phyloP scores from a whole-genome alignment of 805 yeast genomes.

The Spathaspora girioi region DNA sequence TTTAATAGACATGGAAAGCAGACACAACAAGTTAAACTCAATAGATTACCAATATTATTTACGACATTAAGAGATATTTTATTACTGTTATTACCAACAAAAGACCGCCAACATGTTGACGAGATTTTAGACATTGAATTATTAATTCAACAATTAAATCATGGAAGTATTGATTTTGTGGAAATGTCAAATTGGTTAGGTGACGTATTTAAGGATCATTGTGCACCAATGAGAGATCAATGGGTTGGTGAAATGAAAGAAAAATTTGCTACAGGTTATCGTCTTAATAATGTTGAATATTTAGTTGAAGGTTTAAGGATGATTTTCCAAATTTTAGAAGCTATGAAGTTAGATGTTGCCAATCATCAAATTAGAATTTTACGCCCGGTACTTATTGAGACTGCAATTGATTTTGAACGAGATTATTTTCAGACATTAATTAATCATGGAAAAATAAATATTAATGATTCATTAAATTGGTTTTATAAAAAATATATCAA shows the following conservation, averaged over 20 bases:
- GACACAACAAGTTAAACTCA: conserved; percentile 19
- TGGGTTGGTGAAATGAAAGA: conserved; percentile 82
- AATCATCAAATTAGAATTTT: conserved; percentile 87
- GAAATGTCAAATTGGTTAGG: conserved; percentile 73
- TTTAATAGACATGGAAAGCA: conserved; percentile 9
- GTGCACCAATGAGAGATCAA: conserved; percentile 93
- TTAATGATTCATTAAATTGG: conserved; percentile 66
- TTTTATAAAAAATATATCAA: conserved; percentile 38
- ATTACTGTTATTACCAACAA: conserved; percentile 69
- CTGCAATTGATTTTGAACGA: conserved; percentile 84
- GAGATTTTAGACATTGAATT: conserved; percentile 76
- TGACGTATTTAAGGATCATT: conserved; percentile 75
- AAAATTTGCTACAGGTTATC: conserved; percentile 50
- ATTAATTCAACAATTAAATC: conserved; percentile 68
- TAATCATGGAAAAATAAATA: conserved; percentile 53
- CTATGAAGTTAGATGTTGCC: conserved; percentile 93
- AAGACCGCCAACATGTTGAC: conserved; percentile 63
- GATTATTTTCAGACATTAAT: conserved; percentile 66
- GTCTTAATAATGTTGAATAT: conserved; percentile 41
- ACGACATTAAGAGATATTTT: conserved; percentile 76
- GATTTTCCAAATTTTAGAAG: conserved; percentile 80
- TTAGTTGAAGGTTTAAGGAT: conserved; percentile 75
- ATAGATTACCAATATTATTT: conserved; percentile 65
- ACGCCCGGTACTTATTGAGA: conserved; percentile 79
- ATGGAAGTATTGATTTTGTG: conserved; percentile 70